Evolutionary conservation across 768 basidiomycete genomes (phyloP), one percentile per base, ranked within the genome.

Genomic region (Suillus variegatus): DNA sequence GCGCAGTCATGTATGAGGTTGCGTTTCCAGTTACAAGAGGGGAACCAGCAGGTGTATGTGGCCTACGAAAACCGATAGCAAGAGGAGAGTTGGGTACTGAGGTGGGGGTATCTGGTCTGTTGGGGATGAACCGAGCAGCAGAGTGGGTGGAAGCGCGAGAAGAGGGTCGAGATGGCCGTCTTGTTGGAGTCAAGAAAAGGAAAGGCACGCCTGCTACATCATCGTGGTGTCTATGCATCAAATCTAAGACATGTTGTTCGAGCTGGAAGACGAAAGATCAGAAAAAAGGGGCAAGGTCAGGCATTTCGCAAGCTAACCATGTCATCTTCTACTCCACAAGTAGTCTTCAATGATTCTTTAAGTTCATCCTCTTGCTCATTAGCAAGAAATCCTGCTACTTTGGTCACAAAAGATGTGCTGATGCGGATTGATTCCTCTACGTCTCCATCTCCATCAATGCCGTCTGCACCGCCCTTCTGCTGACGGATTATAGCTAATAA

Each of bases 201-300:
- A 94, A 94, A 0, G 92, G 92, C 7, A 93, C 89, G 22, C 91
- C 90, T 14, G 89, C 87, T 47, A 90, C 80, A 80, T 93, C 90
- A 83, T 97, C 95, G 67, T 88, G 84, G 76, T 95, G 93, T 78
- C 92, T 91, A 79, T 98, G 96, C 96, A 98, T 97, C 67, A 97
- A 85, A 73, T 97, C 94, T 22, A 98, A 82, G 65, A 95, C 93
- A 74, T 89, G 87, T 71, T 95, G 92, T 73, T 97, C 95, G 67
- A 94, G 81, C 91, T 93, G 70, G 6, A 60, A 66, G 66, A 70
- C 65, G 66, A 52, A 62, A 54, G 56, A 52, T 63, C 44, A 65
- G 62, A 66, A 67, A 62, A 52, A 67, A 72, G 75, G 69, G 66
- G 35, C 13, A 20, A 36, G 22, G 65, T 67, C 57, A 54, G 69